These are phyloP conservation scores for Rhodotorula babjevae DNA, from an alignment of 768 basidiomycete species.

Conservation along the genomic window DNA sequence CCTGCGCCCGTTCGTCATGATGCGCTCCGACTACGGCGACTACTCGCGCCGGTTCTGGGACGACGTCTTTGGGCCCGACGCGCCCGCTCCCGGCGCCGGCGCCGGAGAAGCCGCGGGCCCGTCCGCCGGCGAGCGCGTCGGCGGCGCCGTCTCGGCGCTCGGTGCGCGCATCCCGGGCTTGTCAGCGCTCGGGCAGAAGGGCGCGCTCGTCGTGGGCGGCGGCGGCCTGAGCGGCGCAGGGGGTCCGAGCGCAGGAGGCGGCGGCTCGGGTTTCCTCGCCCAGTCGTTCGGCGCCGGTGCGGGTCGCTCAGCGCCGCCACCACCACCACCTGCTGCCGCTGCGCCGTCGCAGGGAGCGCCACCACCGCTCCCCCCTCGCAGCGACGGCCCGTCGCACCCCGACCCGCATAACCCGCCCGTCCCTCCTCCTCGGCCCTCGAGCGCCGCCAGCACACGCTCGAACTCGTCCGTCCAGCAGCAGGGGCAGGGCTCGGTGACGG, in stretches of 20 bases:
- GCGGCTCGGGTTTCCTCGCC: not conserved
- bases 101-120: not conserved
- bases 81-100: not conserved
- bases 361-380: not conserved
- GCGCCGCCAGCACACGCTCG: not conserved
- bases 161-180: not conserved
- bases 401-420: not conserved
- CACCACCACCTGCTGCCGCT: not conserved
- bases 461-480: not conserved
- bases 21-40: conserved; percentile 74
- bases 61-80: conserved; percentile 33
- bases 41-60: conserved; percentile 39
- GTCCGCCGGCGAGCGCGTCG: not conserved
- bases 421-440: not conserved
- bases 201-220: not conserved
- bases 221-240: not conserved
- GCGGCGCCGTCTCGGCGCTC: not conserved
- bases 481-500: not conserved
- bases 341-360: not conserved
- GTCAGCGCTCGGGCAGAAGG: not conserved
- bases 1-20: conserved; percentile 81
- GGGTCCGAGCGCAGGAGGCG: not conserved
- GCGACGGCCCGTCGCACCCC: not conserved
- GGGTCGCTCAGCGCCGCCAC: not conserved
- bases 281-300: not conserved